Conservation (phyloP, 768 basidiomycete species). For the Suillus decipiens region DNA sequence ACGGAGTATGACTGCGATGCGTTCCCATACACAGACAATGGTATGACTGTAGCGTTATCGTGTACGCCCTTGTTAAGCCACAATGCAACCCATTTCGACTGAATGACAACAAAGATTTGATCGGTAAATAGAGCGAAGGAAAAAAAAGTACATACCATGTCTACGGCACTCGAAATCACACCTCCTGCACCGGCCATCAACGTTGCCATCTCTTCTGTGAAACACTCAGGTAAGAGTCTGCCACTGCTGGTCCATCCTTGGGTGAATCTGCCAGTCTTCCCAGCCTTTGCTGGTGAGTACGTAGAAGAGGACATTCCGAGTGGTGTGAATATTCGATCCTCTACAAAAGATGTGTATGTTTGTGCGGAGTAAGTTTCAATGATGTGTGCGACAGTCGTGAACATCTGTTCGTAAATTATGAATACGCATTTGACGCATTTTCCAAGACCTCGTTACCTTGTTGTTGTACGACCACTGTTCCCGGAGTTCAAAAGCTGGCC, state of each 20-base stretch:
- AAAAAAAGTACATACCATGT: constrained; percentile 39
- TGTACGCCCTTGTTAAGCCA: constrained; percentile 36
- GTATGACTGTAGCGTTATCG: constrained; percentile 36
- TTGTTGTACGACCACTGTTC: constrained; percentile 43
- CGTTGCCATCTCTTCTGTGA: constrained; percentile 26
- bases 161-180: constrained; percentile 42
- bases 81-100: constrained; percentile 42
- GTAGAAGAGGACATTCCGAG: constrained; percentile 44
- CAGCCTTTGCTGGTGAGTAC: constrained; percentile 36
- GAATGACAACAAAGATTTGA: neutral
- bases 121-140: neutral
- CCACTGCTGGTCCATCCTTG: constrained; percentile 37
- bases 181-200: constrained; percentile 42
- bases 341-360: constrained; percentile 41
- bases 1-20: constrained; percentile 36
- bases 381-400: constrained; percentile 35
- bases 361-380: constrained; percentile 34
- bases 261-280: constrained; percentile 31
- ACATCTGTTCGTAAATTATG: constrained; percentile 36
- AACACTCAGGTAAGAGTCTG: constrained; percentile 34
- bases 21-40: constrained; percentile 29
- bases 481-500: constrained; percentile 37
- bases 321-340: constrained; percentile 41
- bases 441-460: constrained; percentile 23
- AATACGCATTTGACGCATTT: neutral